Evolutionary conservation across 495 filamentous ascomycete species (phyloP), one percentile per base, ranked within the genome.

Genomic region (Podospora pseudoanserina): DNA sequence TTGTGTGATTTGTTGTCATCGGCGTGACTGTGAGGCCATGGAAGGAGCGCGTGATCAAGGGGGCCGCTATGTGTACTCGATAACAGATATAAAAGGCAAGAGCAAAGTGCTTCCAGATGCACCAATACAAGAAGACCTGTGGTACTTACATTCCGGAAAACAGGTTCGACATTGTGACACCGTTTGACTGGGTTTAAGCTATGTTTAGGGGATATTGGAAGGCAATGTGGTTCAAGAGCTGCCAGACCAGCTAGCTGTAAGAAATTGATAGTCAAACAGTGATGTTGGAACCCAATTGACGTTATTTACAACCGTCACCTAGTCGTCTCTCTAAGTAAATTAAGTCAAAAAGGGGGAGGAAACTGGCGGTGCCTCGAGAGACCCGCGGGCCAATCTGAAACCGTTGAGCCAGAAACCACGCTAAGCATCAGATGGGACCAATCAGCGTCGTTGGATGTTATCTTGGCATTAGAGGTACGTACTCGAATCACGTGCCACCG

Each of bases 91-190:
- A 18, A 34, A 20, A 49, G 39, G 39, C 39, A 49, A 16, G 39
- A 49, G 9, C 39, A 11, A 49, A 11, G 39, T 49, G 39, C 39
- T 49, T 49, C 15, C 7, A 49, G 15, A 11, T 49, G 39, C 6
- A 49, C 39, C 39, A 49, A 18, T 49, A 49, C 39, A 49, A 16
- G 30, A 49, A 49, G 15, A 49, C 39, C 39, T 13, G 39, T 49
- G 39, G 13, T 49, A 90, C 90, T 85, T 84, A 92, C 90, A 92
- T 90, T 77, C 90, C 90, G 76, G 90, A 91, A 74, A 92, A 91
- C 75, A 92, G 84, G 77, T 88, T 90, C 67, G 90, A 88, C 90
- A 92, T 92, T 66, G 72, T 85, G 72, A 34, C 63, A 19, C 15
- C 28, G 59, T 68, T 64, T 65, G 34, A 54, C 26, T 68, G 34